Evolutionary conservation across 2,329 filamentous ascomycete genomes (phyloP).

Genomic region (Colletotrichum gigasporum): DNA sequence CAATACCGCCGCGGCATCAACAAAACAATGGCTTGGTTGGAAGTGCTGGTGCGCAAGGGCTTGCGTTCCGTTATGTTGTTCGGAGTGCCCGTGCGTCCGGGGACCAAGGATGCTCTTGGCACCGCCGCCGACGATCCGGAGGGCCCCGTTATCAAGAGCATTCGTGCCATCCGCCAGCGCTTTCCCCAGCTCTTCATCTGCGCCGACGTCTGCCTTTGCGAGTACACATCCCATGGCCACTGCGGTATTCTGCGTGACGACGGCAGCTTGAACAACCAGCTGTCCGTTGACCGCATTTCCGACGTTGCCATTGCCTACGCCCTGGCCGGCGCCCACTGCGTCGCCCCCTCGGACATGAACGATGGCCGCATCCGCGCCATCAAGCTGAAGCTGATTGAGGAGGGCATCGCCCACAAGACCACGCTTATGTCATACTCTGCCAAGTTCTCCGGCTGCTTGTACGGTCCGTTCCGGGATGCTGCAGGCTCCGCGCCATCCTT

Average conservation of each 20-base stretch:
- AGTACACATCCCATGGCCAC: slow-evolving; percentile 98
- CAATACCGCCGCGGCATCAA: slow-evolving; percentile 91
- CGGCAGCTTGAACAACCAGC: slow-evolving; percentile 88
- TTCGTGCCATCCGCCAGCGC: slow-evolving; percentile 81
- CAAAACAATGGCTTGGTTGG: slow-evolving; percentile 83
- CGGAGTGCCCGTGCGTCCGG: slow-evolving; percentile 84
- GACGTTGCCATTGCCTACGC: slow-evolving; percentile 99
- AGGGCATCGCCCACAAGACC: slow-evolving; percentile 89
- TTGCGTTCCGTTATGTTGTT: slow-evolving; percentile 95
- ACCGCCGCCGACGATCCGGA: slow-evolving; percentile 92
- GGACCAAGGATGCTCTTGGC: slow-evolving; percentile 89
- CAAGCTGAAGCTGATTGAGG: slow-evolving; percentile 96
- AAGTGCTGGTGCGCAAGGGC: slow-evolving; percentile 88
- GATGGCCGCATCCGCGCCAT: slow-evolving; percentile 97
- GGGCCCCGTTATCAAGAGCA: slow-evolving; percentile 89
- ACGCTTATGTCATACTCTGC: slow-evolving; percentile 98
- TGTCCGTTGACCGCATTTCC: slow-evolving; percentile 93
- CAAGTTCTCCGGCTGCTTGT: slow-evolving; percentile 96
- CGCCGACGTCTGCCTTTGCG: slow-evolving; percentile 95
- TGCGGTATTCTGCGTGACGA: slow-evolving; percentile 96
- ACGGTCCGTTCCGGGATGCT: slow-evolving; percentile 96
- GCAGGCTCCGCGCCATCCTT: slow-evolving; percentile 92
- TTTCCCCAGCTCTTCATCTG: slow-evolving; percentile 94
- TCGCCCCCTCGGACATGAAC: slow-evolving; percentile 98
- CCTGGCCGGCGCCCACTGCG: slow-evolving; percentile 93